Conservation (phyloP, 345 rosid genomes). For the Turritis glabra region DNA sequence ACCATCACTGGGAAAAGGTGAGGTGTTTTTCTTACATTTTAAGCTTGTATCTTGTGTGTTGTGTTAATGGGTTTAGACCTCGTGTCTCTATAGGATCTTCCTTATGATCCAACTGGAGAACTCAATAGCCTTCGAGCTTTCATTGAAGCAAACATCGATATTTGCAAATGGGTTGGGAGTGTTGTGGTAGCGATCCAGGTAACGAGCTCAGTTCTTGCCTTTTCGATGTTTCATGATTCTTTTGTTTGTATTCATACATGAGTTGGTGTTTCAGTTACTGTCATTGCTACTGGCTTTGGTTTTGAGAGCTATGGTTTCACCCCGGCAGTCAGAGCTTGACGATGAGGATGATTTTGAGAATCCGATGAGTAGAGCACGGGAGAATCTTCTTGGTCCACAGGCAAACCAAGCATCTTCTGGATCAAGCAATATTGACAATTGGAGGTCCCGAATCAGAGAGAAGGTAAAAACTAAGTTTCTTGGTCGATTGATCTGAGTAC, state of each 20-base stretch:
- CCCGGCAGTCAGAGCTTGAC: conserved; percentile 46
- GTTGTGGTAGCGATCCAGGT: conserved; percentile 74
- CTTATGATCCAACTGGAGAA: conserved; percentile 87
- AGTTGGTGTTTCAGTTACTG: conserved; percentile 52
- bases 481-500: not conserved
- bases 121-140: conserved; percentile 70
- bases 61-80: not conserved
- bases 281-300: conserved; percentile 69
- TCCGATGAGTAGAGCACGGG: conserved; percentile 57
- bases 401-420: conserved; percentile 62
- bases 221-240: not conserved
- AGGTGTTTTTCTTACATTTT: conserved; percentile 20
- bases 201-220: not conserved
- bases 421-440: conserved; percentile 49
- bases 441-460: conserved; percentile 83
- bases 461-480: conserved; percentile 55
- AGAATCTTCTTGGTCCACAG: conserved; percentile 72
- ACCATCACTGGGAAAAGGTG: conserved; percentile 84
- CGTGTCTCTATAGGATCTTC: conserved; percentile 34
- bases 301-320: conserved; percentile 74
- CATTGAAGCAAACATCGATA: conserved; percentile 61
- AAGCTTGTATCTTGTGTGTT: not conserved
- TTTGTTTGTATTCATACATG: not conserved
- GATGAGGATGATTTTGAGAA: conserved; percentile 74
- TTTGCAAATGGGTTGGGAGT: conserved; percentile 88